These are phyloP conservation scores for Colletotrichum eleusines DNA, from an alignment of 2,329 filamentous ascomycete species.

Conservation along the genomic window DNA sequence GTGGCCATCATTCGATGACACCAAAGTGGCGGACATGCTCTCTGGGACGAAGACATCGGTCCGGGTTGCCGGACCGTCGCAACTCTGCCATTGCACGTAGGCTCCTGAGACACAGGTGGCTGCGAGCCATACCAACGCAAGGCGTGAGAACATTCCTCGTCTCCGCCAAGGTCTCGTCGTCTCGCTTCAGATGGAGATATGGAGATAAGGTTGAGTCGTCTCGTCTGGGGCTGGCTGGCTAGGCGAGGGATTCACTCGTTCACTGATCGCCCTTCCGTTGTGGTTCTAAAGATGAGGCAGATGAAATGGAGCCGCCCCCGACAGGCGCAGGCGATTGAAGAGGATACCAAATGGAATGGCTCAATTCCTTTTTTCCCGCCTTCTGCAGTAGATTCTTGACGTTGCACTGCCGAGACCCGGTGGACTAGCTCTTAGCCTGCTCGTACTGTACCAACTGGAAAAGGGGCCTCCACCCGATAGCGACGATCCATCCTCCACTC, in stretches of 20 bases:
- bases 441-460: constrained; percentile 11
- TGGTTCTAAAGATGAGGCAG: background rate
- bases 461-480: constrained; percentile 17
- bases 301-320: background rate
- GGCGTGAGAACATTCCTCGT: constrained; percentile 5
- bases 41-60: constrained; percentile 8
- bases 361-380: constrained; percentile 5
- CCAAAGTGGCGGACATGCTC: constrained; percentile 7
- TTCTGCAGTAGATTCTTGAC: constrained; percentile 18
- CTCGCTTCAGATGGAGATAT: background rate
- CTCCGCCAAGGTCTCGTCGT: background rate
- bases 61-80: constrained; percentile 25
- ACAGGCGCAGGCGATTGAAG: background rate
- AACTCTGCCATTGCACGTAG: constrained; percentile 43
- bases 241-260: background rate
- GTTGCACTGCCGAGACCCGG: constrained; percentile 27
- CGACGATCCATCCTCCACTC: constrained; percentile 13
- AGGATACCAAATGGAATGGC: background rate
- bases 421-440: constrained; percentile 10
- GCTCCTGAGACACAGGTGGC: constrained; percentile 36
- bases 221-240: constrained; percentile 3
- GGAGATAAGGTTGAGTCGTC: background rate
- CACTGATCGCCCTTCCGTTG: background rate
- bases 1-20: constrained; percentile 1
- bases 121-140: constrained; percentile 24